phyloP scores from a whole-genome alignment of 768 basidiomycete genomes.

The Boletus reticuloceps region DNA sequence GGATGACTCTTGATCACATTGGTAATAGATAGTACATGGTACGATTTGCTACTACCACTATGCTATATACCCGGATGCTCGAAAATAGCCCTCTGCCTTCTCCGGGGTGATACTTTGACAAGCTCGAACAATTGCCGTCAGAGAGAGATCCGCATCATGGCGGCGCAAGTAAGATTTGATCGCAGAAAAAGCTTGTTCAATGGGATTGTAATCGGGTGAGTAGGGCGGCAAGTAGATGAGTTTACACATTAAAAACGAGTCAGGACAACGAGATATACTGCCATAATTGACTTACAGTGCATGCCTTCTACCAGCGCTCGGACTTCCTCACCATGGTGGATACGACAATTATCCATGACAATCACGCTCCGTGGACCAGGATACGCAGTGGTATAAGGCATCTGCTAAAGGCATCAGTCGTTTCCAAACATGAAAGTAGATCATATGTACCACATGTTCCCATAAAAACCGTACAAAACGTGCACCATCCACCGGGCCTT shows the following conservation, averaged over 20 bases:
- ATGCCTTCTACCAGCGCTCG: slow-evolving; percentile 1
- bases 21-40: too few species aligned
- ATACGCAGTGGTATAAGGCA: slow-evolving; percentile 2
- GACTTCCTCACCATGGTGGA: slow-evolving; percentile 18
- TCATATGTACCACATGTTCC: slow-evolving; percentile 1
- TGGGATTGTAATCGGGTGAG: slow-evolving; percentile 10
- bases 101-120: too few species aligned
- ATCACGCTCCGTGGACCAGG: slow-evolving; percentile 8
- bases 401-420: background rate
- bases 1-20: too few species aligned
- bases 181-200: too few species aligned
- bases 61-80: too few species aligned
- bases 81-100: too few species aligned
- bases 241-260: slow-evolving; percentile 12
- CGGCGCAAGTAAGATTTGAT: too few species aligned
- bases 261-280: background rate
- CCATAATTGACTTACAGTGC: slow-evolving; percentile 4
- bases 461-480: slow-evolving; percentile 8
- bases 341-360: slow-evolving; percentile 25
- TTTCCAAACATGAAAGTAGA: background rate
- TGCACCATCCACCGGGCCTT: slow-evolving; percentile 11
- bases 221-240: slow-evolving; percentile 28
- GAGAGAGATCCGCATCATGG: too few species aligned
- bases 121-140: too few species aligned
- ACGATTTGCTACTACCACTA: too few species aligned